Conservation (phyloP, 495 filamentous ascomycete species). For the Annulohypoxylon nitens region DNA sequence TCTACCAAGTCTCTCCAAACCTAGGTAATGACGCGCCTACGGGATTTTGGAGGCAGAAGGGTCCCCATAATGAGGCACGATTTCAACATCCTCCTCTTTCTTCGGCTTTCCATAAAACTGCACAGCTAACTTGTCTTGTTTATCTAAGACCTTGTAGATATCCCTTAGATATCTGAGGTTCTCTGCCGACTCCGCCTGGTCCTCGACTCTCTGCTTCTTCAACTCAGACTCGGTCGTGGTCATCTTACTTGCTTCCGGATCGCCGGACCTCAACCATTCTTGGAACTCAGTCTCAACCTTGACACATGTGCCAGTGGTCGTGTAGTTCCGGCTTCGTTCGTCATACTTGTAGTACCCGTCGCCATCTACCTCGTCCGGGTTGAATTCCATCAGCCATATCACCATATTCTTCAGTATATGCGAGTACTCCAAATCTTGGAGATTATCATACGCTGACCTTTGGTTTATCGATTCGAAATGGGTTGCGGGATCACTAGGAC, state of each 20-base stretch:
- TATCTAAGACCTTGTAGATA: not conserved
- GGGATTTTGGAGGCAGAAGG: not conserved
- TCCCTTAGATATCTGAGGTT: not conserved
- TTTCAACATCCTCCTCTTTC: not conserved
- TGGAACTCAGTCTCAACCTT: not conserved
- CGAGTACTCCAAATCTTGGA: slow-evolving; percentile 30
- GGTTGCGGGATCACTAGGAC: not conserved
- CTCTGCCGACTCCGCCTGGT: not conserved
- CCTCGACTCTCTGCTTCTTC: not conserved
- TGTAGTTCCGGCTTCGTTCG: slow-evolving; percentile 5
- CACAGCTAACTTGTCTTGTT: not conserved
- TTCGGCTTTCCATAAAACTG: not conserved
- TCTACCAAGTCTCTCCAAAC: too few relatives aligned
- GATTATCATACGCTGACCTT: slow-evolving; percentile 22
- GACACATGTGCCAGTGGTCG: slow-evolving; percentile 31
- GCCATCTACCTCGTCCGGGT: slow-evolving; percentile 38
- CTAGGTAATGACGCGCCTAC: not conserved
- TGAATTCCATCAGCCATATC: slow-evolving; percentile 42
- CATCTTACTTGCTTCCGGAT: slow-evolving; percentile 22
- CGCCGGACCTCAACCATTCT: slow-evolving; percentile 1
- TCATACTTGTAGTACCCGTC: not conserved
- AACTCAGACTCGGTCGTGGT: not conserved
- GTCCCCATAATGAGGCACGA: not conserved
- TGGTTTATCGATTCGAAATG: slow-evolving; percentile 32
- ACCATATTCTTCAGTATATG: slow-evolving; percentile 41